These are phyloP conservation scores for Aspergillus baeticus DNA, from an alignment of 495 filamentous ascomycete genomes.

Conservation along the genomic window DNA sequence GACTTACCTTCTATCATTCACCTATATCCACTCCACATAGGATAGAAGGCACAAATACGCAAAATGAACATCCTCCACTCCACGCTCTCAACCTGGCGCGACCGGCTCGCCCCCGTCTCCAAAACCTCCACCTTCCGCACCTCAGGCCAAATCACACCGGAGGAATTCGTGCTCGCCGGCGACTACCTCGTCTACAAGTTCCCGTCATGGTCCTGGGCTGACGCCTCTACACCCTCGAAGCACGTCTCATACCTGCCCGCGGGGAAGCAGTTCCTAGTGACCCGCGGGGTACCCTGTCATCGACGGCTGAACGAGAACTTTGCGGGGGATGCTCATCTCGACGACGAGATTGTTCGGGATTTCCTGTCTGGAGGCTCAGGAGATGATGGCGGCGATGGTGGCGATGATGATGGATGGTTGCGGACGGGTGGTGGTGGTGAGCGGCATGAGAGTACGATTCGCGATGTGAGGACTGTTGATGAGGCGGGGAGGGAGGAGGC, in stretches of 20 bases:
- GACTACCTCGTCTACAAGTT: slow-evolving; percentile 99
- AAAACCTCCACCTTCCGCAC: slow-evolving; percentile 90
- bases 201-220: slow-evolving; percentile 96
- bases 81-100: slow-evolving; percentile 79
- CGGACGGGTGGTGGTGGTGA: slow-evolving; percentile 66
- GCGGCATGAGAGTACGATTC: slow-evolving; percentile 63
- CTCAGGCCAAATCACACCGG: slow-evolving; percentile 93
- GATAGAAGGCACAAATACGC: background rate
- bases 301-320: slow-evolving; percentile 91
- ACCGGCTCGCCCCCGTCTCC: slow-evolving; percentile 82
- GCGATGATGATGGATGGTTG: slow-evolving; percentile 88
- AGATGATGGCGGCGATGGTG: slow-evolving; percentile 64
- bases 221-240: slow-evolving; percentile 73
- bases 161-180: slow-evolving; percentile 93
- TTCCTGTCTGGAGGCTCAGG: slow-evolving; percentile 61
- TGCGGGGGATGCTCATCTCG: slow-evolving; percentile 78
- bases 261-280: slow-evolving; percentile 94
- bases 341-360: slow-evolving; percentile 80
- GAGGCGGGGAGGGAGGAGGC: slow-evolving; percentile 74
- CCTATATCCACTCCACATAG: background rate
- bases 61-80: slow-evolving; percentile 70
- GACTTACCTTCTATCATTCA: too few relatives aligned
- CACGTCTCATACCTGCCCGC: slow-evolving; percentile 79
- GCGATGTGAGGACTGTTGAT: slow-evolving; percentile 83
- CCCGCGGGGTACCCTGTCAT: slow-evolving; percentile 89